Evolutionary conservation across 148 eudicot species (phyloP).

Genomic region (Salicornia ramosissima): DNA sequence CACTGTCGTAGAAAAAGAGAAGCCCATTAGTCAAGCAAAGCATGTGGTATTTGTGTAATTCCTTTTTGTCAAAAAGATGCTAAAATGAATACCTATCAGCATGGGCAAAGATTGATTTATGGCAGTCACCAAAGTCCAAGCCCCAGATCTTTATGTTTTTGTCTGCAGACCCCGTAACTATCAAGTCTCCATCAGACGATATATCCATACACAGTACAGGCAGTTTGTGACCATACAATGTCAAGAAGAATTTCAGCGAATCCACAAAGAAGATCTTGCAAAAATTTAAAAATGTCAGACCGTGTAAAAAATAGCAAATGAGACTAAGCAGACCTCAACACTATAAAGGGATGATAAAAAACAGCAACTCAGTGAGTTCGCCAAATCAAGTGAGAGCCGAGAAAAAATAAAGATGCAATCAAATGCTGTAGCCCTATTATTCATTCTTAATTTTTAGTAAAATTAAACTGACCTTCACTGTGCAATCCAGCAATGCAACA

Average conservation of each 20-base stretch:
- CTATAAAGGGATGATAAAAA: background rate
- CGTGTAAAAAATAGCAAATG: background rate
- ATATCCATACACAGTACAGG: slow-evolving; percentile 95
- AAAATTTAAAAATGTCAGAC: slow-evolving; percentile 2
- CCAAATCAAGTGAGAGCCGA: background rate
- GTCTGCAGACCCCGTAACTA: slow-evolving; percentile 93
- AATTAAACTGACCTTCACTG: slow-evolving; percentile 59
- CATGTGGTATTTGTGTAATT: background rate
- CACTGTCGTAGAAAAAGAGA: slow-evolving; percentile 47
- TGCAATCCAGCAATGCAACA: slow-evolving; percentile 78
- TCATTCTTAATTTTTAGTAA: background rate
- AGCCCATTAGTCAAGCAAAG: slow-evolving; percentile 13
- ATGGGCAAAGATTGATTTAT: slow-evolving; percentile 94
- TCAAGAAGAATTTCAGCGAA: slow-evolving; percentile 66
- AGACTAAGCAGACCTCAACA: background rate
- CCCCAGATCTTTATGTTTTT: slow-evolving; percentile 98
- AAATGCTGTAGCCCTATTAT: background rate
- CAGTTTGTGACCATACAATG: slow-evolving; percentile 88
- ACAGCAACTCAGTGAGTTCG: background rate
- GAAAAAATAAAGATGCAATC: slow-evolving; percentile 1
- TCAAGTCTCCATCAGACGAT: slow-evolving; percentile 89
- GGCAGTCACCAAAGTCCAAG: slow-evolving; percentile 96
- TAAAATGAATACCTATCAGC: slow-evolving; percentile 57
- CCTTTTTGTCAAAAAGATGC: background rate
- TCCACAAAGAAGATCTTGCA: slow-evolving; percentile 82